phyloP scores from a whole-genome alignment of 23 red algal species.

The Gracilaria domingensis region DNA sequence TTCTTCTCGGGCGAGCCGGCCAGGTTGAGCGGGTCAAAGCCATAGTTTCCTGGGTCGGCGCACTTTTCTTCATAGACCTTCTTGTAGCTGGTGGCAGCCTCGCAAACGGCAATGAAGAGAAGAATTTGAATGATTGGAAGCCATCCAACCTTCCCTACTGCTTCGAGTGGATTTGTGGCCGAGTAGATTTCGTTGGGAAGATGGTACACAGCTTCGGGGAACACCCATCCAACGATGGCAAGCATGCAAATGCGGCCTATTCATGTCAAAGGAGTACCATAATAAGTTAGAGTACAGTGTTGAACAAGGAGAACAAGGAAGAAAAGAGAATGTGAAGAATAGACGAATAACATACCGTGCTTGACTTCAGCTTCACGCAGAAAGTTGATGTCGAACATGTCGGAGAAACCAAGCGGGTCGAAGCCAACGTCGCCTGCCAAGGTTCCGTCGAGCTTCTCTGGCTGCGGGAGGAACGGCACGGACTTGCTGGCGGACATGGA shows the following conservation, averaged over 20 bases:
- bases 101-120: conserved; percentile 80
- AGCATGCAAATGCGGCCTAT: conserved; percentile 89
- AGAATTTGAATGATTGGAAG: conserved; percentile 80
- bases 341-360: conserved; percentile 52
- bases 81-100: conserved; percentile 73
- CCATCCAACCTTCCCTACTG: conserved; percentile 63
- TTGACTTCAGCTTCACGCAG: conserved; percentile 82
- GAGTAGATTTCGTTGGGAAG: conserved; percentile 79
- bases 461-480: conserved; percentile 84
- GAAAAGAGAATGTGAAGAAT: too few species aligned
- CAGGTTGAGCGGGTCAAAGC: conserved; percentile 80
- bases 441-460: conserved; percentile 72
- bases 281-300: too few species aligned
- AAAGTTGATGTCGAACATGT: conserved; percentile 78
- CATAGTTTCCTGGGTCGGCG: conserved; percentile 76
- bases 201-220: conserved; percentile 78
- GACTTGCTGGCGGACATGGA: conserved; percentile 65
- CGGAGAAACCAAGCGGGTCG: conserved; percentile 86
- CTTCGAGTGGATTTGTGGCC: conserved; percentile 80
- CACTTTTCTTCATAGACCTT: conserved; percentile 67
- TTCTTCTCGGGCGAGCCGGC: conserved; percentile 51
- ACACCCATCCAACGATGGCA: conserved; percentile 82
- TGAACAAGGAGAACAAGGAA: too few species aligned
- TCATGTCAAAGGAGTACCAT: too few species aligned
- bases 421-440: conserved; percentile 77